Percentiles rank a stretch among this genome's conserved stretches.
phyloP scores from a whole-genome alignment of 2,329 filamentous ascomycete genomes.

The Talaromyces atroroseus region DNA sequence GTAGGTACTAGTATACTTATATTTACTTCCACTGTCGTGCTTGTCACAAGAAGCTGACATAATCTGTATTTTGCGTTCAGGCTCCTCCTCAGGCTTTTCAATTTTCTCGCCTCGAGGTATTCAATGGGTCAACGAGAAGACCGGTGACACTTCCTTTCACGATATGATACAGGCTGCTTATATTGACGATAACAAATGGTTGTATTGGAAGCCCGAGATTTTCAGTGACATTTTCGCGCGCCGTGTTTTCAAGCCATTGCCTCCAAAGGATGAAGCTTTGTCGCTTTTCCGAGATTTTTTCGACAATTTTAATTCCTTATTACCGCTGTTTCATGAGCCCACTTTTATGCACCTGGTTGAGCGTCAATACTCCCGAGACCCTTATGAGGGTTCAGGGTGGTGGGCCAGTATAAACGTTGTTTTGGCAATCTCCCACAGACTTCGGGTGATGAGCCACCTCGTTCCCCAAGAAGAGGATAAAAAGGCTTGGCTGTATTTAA shows the following conservation, averaged over 20 bases:
- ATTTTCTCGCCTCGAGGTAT: slow-evolving; percentile 98
- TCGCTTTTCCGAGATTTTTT: slow-evolving; percentile 91
- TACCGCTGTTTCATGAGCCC: slow-evolving; percentile 92
- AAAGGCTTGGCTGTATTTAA: slow-evolving; percentile 91
- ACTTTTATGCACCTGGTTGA: slow-evolving; percentile 98
- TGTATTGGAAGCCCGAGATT: slow-evolving; percentile 96
- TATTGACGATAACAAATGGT: slow-evolving; percentile 90
- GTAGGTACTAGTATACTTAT: slow-evolving; percentile 44
- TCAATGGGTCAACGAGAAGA: slow-evolving; percentile 97
- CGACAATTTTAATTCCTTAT: slow-evolving; percentile 98
- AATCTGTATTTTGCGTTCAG: slow-evolving; percentile 38
- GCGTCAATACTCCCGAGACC: slow-evolving; percentile 84
- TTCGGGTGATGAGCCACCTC: slow-evolving; percentile 92
- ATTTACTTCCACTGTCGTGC: slow-evolving; percentile 18
- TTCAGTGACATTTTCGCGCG: slow-evolving; percentile 88
- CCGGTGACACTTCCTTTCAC: slow-evolving; percentile 90
- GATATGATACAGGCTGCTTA: slow-evolving; percentile 90
- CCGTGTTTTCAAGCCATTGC: slow-evolving; percentile 74
- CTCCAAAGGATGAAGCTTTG: slow-evolving; percentile 78
- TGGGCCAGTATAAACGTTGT: slow-evolving; percentile 96
- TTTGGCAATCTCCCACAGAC: slow-evolving; percentile 83
- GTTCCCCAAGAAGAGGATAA: slow-evolving; percentile 87
- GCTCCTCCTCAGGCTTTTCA: slow-evolving; percentile 94
- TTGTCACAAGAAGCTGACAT: not conserved
- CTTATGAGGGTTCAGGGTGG: slow-evolving; percentile 94